Evolutionary conservation across 345 rosid genomes (phyloP), one percentile per base, ranked within the genome.

Genomic region (Citrus australasica): DNA sequence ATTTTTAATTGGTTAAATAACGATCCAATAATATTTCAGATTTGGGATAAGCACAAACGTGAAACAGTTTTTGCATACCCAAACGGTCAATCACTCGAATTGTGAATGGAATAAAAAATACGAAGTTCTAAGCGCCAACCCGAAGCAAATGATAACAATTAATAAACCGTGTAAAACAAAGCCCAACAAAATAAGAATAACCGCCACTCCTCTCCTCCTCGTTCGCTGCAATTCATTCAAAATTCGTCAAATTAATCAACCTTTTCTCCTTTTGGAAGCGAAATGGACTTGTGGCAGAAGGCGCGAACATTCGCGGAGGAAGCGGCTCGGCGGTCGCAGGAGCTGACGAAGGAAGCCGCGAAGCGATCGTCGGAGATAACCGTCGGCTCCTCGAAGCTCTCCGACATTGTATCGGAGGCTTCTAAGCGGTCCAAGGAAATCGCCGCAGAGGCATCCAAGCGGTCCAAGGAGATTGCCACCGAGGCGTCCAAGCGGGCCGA

Each of bases 281-380:
- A 62, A 59, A 90, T 88, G 94, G 92, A 89, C 35, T 55, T 87
- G 16, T 91, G 89, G 92, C 79, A 83, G 77, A 88, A 78, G 67
- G 92, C 90, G 1, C 84, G 91, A 58, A 73, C 22, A 79, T 83
- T 89, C 75, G 91, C 89, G 25, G 91, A 83, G 84, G 91, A 90
- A 73, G 92, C 91, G 27, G 90, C 89, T 3, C 85, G 82, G 75
- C 88, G 88, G 27, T 87, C 92, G 37, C 82, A 83, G 83, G 87
- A 88, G 79, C 80, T 88, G 75, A 85, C 89, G 10, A 76, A 62
- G 75, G 88, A 82, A 72, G 87, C 88, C 24, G 79, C 86, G 13
- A 80, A 76, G 71, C 84, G 88, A n/a, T 88, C 89, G 14, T 84
- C 83, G 59, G 86, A 85, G 78, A 80, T 89, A 24, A 60, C 84